Conservation (phyloP, 2,329 filamentous ascomycete species). For the Apiospora aurea region DNA sequence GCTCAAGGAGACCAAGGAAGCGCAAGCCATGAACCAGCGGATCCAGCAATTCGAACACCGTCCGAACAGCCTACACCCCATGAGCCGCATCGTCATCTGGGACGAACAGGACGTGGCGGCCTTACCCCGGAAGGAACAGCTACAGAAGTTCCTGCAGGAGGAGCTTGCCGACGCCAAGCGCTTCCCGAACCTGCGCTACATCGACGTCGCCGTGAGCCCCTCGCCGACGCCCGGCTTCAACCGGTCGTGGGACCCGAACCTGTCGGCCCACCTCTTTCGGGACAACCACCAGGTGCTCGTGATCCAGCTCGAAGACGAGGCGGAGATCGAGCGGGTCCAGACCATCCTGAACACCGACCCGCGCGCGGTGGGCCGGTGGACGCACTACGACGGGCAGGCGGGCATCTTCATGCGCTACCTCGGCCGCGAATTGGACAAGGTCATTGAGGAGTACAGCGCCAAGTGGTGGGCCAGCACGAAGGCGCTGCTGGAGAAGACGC, state of each 20-base stretch:
- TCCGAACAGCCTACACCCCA: not conserved
- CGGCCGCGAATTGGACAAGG: conserved; percentile 17
- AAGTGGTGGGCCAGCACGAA: conserved; percentile 14
- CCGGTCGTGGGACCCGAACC: conserved; percentile 2
- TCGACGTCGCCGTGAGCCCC: conserved; percentile 19
- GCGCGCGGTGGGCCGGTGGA: conserved; percentile 5
- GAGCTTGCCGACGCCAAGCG: conserved; percentile 18
- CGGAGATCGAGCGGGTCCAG: conserved; percentile 8
- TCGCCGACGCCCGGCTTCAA: conserved; percentile 14
- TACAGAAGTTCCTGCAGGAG: not conserved
- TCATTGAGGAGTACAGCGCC: not conserved
- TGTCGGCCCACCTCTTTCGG: conserved; percentile 8
- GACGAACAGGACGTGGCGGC: conserved; percentile 1
- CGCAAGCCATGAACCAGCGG: not conserved
- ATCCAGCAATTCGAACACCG: not conserved
- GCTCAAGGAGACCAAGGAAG: not conserved
- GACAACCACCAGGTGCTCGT: not conserved
- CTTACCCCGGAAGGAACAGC: not conserved
- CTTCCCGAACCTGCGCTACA: conserved; percentile 16
- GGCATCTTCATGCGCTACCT: conserved; percentile 16
- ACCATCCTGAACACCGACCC: not conserved
- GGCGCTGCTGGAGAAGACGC: conserved; percentile 11
- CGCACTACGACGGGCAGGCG: conserved; percentile 9
- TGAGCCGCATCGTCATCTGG: not conserved
- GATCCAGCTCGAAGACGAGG: not conserved